phyloP scores from a whole-genome alignment of 2,329 filamentous ascomycete species.

The Hymenoscyphus repandus region DNA sequence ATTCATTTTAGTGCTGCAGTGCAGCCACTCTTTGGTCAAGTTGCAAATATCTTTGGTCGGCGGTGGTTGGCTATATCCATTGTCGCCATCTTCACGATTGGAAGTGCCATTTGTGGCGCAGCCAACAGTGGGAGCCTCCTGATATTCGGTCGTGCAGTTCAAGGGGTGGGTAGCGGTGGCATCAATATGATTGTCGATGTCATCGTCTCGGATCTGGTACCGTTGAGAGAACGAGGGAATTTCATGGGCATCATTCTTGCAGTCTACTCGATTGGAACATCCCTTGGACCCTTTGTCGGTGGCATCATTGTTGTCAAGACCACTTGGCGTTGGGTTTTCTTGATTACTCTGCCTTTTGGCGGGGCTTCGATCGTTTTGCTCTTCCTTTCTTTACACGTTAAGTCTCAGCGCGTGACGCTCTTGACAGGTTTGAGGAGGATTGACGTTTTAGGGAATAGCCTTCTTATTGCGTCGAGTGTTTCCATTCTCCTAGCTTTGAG shows the following conservation, averaged over 20 bases:
- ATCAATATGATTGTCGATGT: slow-evolving; percentile 1
- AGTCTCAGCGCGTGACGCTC: no score
- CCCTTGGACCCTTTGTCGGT: background rate
- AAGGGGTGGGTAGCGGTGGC: slow-evolving; percentile 31
- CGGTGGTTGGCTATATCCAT: slow-evolving; percentile 37
- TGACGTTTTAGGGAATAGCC: slow-evolving; percentile 40
- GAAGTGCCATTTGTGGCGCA: slow-evolving; percentile 47
- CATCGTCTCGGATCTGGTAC: background rate
- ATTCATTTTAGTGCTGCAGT: slow-evolving; percentile 32
- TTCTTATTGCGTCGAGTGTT: slow-evolving; percentile 37
- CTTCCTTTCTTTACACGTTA: slow-evolving; percentile 6
- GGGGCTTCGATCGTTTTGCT: slow-evolving; percentile 5
- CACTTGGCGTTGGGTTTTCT: slow-evolving; percentile 40
- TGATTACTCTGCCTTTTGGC: slow-evolving; percentile 41
- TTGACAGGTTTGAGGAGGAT: no score
- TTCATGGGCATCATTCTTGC: background rate
- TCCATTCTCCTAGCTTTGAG: slow-evolving; percentile 36
- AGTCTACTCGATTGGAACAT: background rate
- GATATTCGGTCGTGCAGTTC: slow-evolving; percentile 44
- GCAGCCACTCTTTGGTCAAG: slow-evolving; percentile 46
- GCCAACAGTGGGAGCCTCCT: slow-evolving; percentile 41
- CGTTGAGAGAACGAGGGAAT: background rate
- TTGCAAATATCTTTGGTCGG: slow-evolving; percentile 49
- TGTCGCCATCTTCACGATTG: slow-evolving; percentile 44
- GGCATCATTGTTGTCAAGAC: slow-evolving; percentile 25